Conservation (phyloP, 1,139 yeast genomes). For the Diutina siamensis region DNA sequence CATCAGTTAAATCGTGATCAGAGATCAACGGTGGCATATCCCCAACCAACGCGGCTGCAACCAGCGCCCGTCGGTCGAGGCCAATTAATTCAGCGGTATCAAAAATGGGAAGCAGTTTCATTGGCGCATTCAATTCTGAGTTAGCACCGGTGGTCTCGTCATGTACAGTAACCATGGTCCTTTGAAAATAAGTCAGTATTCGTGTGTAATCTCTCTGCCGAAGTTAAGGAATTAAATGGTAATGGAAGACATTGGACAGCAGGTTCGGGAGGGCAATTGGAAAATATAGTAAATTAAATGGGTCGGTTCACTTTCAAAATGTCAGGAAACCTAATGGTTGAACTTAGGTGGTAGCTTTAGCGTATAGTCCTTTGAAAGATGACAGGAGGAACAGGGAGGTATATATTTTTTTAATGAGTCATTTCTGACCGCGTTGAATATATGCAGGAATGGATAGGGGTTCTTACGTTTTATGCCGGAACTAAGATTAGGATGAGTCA, state of each 20-base stretch:
- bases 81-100: background rate
- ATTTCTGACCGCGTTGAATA: too few relatives aligned
- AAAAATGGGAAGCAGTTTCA: constrained; percentile 4
- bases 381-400: background rate
- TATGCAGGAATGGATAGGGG: too few relatives aligned
- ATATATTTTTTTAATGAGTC: too few relatives aligned
- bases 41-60: background rate
- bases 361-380: background rate
- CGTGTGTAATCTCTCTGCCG: background rate
- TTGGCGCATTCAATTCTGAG: background rate
- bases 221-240: background rate
- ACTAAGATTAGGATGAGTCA: too few relatives aligned
- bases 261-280: background rate
- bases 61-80: constrained; percentile 1
- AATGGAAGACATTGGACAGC: background rate
- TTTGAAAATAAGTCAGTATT: background rate
- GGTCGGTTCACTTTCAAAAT: background rate
- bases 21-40: constrained; percentile 3
- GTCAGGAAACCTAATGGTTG: background rate
- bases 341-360: background rate
- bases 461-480: too few relatives aligned
- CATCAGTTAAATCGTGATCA: constrained; percentile 4
- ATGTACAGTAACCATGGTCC: background rate
- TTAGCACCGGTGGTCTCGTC: background rate
- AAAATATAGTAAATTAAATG: background rate